Base-by-base conservation (phyloP, 2,329 filamentous ascomycete species). In the Epichloe glyceriae region DNA sequence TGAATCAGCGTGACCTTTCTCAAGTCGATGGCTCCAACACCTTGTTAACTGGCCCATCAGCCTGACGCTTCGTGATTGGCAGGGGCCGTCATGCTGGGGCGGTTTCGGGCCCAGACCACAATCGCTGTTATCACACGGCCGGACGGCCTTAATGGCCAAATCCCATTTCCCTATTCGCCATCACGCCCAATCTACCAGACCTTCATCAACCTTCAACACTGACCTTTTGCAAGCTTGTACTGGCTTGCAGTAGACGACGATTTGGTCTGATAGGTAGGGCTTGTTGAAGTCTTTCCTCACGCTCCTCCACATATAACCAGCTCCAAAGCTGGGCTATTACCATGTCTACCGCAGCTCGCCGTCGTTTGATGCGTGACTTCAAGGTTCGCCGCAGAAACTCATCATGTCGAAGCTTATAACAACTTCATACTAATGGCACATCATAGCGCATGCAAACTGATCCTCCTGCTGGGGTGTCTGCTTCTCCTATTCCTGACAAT, bases 301-400 rank as follows among this genome's bases (percentile, higher is more conserved):
- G 33, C 14, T 17, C 35, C 4, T 46, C 45, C 37, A 15, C 46
- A 17, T 15, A 37, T 46, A 37, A 42, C 50, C 42, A 52, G 42
- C 37, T 49, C 41, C 20, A 8, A 15, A 19, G 35, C 41, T 46
- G 40, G 35, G 42, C 35, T n/a, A 6, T 3, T 43, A 64, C 47
- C 53, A 76, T 75, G 91, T 97, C 91, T 62, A 97, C 93, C 56
- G 86, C 91, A 60, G 93, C 93, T 60, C 86, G 93, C 67, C 87
- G 93, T 67, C 88, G 93, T 66, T 76, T 98, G 69, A 97, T 98
- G 93, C 87, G 93, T 68, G 93, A 97, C 75, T 97, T 97, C 80
- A 97, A 97, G 86, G 89, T 94, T 68, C 54, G 79, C 65, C 58
- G 53, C 41, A 12, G 12, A 3, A 11, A 35, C 12, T 41, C 12